These are phyloP conservation scores for Phytopythium sindhum DNA, from an alignment of 352 stramenopile genomes.

Conservation along the genomic window DNA sequence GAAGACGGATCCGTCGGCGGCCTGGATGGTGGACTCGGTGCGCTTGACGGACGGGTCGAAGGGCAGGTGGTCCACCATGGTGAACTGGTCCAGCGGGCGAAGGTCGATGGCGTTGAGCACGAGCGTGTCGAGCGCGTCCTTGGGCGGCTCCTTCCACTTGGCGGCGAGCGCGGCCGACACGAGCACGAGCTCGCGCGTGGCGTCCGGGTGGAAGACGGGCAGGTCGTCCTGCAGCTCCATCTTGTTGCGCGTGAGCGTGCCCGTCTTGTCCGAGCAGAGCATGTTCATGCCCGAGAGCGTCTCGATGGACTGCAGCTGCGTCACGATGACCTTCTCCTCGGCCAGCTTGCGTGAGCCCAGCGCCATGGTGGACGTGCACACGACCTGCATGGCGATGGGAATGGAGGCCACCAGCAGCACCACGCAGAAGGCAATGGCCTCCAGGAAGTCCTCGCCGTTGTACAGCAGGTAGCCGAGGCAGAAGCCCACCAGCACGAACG, in stretches of 20 bases:
- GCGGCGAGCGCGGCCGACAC: constrained; percentile 90
- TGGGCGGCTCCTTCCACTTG: constrained; percentile 92
- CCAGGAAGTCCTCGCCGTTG: constrained; percentile 70
- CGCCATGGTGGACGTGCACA: constrained; percentile 92
- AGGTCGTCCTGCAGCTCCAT: constrained; percentile 92
- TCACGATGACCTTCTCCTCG: constrained; percentile 92
- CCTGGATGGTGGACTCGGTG: constrained; percentile 89
- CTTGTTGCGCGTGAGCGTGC: constrained; percentile 94
- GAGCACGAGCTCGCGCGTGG: constrained; percentile 86
- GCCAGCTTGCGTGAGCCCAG: constrained; percentile 88
- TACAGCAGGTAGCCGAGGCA: constrained; percentile 85
- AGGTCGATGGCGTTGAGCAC: constrained; percentile 87
- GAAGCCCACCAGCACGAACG: constrained; percentile 83
- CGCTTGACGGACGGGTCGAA: constrained; percentile 89
- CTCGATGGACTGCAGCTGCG: constrained; percentile 89
- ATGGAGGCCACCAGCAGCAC: constrained; percentile 92
- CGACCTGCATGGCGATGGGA: constrained; percentile 92
- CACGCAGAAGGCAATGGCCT: constrained; percentile 85
- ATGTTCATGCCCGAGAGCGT: constrained; percentile 92
- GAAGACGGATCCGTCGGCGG: constrained; percentile 79
- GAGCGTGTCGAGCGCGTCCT: constrained; percentile 93
- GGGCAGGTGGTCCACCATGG: constrained; percentile 75
- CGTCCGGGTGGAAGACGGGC: constrained; percentile 77
- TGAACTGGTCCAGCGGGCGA: constrained; percentile 80
- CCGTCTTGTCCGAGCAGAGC: constrained; percentile 96